phyloP scores from a whole-genome alignment of 2,329 filamentous ascomycete species.

The Fusarium xyrophilum region DNA sequence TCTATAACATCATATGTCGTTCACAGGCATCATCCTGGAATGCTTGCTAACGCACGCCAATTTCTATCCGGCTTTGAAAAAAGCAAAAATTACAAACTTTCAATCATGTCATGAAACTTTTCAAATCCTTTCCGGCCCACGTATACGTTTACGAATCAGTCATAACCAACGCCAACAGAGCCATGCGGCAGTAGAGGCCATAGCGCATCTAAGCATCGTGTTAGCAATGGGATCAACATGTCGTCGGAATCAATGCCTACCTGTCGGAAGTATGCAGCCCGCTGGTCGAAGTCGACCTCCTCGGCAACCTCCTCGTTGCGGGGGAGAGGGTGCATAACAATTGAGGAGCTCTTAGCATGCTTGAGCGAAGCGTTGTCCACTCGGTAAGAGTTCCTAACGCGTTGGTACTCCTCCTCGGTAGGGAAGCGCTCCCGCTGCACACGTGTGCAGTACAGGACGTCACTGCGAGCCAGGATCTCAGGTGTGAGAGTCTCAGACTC shows the following conservation, averaged over 20 bases:
- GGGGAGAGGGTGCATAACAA: conserved; percentile 94
- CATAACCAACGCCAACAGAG: conserved; percentile 92
- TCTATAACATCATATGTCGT: conserved; percentile 41
- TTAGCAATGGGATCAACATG: conserved; percentile 20
- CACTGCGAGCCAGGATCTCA: conserved; percentile 83
- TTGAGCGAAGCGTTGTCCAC: conserved; percentile 91
- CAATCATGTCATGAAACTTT: conserved; percentile 31
- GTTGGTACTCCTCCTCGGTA: conserved; percentile 80
- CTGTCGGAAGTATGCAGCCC: conserved; percentile 98
- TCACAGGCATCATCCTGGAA: conserved; percentile 40
- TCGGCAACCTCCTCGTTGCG: conserved; percentile 92
- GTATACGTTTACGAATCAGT: conserved; percentile 41
- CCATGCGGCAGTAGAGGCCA: conserved; percentile 98
- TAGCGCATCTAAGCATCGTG: conserved; percentile 79
- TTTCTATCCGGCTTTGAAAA: conserved; percentile 41
- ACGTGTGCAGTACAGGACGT: conserved; percentile 96
- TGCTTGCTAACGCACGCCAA: conserved; percentile 41
- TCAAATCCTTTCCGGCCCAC: conserved; percentile 19
- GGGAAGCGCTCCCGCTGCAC: conserved; percentile 96
- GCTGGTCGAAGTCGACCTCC: conserved; percentile 96
- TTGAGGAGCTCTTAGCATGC: conserved; percentile 89
- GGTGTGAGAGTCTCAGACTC: conserved; percentile 82
- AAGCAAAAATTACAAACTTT: conserved; percentile 33
- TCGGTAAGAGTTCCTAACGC: conserved; percentile 85
- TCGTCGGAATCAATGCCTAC: conserved; percentile 60